Evolutionary conservation across 129 eudicot species (phyloP).

Genomic region (Centaurea solstitialis): DNA sequence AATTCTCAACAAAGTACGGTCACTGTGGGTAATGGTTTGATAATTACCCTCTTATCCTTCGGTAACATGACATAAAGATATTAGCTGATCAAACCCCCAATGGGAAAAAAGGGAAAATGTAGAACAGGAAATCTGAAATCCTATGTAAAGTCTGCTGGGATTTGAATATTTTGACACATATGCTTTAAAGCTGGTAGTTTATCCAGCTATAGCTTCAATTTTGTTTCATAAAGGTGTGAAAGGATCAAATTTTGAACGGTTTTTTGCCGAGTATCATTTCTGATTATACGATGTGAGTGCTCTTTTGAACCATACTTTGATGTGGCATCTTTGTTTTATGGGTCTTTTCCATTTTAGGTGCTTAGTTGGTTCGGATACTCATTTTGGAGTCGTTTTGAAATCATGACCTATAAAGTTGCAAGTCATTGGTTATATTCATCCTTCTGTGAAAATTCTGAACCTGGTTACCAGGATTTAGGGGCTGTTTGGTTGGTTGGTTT

Average conservation of each 20-base stretch:
- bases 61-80: constrained; percentile 12
- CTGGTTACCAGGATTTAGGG: too few relatives aligned
- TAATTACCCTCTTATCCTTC: constrained; percentile 20
- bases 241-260: background rate
- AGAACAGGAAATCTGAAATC: background rate
- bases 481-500: too few relatives aligned
- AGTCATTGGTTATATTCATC: background rate
- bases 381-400: background rate
- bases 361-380: background rate
- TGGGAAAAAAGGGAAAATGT: background rate
- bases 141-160: constrained; percentile 11
- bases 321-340: background rate
- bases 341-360: background rate
- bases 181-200: constrained; percentile 7
- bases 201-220: constrained; percentile 7
- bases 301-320: background rate
- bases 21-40: constrained; percentile 7
- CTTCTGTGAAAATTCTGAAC: background rate
- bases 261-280: background rate
- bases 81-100: constrained; percentile 12
- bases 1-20: constrained; percentile 13
- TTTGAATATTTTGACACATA: constrained; percentile 6
- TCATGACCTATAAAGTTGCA: background rate
- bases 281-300: background rate
- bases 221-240: constrained; percentile 7